Evolutionary conservation across 257 asterid species (phyloP).

Genomic region (Jaltomata sinuosa): DNA sequence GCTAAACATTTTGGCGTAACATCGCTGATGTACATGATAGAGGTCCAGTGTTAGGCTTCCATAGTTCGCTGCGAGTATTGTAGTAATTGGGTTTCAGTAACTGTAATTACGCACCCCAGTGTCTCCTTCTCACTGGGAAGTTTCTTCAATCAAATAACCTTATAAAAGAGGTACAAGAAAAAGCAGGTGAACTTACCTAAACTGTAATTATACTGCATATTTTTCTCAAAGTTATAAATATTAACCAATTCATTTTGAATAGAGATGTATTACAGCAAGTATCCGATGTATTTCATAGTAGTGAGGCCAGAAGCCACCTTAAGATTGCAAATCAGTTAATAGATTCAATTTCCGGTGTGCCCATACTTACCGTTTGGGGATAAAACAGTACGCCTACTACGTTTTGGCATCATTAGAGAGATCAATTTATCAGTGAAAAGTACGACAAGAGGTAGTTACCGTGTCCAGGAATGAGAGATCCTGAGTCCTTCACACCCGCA

Average conservation of each 20-base stretch:
- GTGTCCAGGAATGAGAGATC: constrained; percentile 95
- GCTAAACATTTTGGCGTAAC: background rate
- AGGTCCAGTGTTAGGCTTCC: background rate
- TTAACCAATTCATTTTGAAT: background rate
- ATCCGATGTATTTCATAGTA: background rate
- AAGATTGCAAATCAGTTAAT: background rate
- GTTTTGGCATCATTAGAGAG: background rate
- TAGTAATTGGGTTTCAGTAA: background rate
- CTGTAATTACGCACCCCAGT: background rate
- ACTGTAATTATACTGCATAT: background rate
- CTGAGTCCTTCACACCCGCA: constrained; percentile 98
- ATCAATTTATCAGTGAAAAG: background rate
- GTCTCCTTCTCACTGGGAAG: background rate
- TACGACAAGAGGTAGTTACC: constrained; percentile 36
- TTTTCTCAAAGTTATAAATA: background rate
- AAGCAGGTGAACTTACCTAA: background rate
- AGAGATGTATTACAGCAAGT: background rate
- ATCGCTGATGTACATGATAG: background rate
- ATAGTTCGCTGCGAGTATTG: background rate
- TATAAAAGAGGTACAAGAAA: background rate
- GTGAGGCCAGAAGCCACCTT: background rate
- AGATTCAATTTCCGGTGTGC: background rate
- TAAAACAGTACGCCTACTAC: background rate
- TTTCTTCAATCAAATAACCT: background rate
- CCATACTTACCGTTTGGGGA: background rate